Base-by-base conservation (phyloP, 805 yeast genomes). In the Myxozyma sirexii region DNA sequence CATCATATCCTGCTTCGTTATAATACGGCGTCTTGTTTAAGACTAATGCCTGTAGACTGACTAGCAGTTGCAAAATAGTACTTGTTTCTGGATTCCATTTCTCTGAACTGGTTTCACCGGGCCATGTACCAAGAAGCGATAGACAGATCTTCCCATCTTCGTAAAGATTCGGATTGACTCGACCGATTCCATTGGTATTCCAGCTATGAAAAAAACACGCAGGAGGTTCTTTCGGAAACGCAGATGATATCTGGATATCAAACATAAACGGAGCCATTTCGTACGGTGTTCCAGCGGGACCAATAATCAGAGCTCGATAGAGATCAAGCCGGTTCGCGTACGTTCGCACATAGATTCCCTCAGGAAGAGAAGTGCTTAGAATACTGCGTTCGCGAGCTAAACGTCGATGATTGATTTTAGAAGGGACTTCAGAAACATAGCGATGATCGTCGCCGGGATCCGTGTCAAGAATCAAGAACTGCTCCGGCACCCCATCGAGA, bases 181-280 rank as follows among this genome's bases (percentile, higher is more conserved):
- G 49, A 13, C 66, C 66, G 15, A 62, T 57, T n/a, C 66, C 66
- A 37, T 63, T 63, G 15, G 66, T 63, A 29, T 60, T 62, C 66
- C 66, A 63, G 15, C 66, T 62, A 24, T 63, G 62, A 39, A 63
- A 63, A 29, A 43, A 61, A 23, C 65, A 60, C 15, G 37, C 48
- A 8, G 66, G 66, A 31, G 66, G 62, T 4, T 35, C 59, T 13
- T 24, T 31, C 4, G 66, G 66, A 31, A 63, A 63, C 19, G 27
- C 12, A 3, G 57, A 29, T 3, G 57, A 33, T 26, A 63, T 49
- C 17, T 56, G 56, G n/a, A 63, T 19, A 39, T 63, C 66, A 33
- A 63, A 57, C 60, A 63, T 33, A 35, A 60, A 63, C 23, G 64
- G 62, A 39, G 66, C 66, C 59, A 55, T 38, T 42, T 63, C 66